Conservation (phyloP, 164 flowering plant species). For the Vitis riparia region DNA sequence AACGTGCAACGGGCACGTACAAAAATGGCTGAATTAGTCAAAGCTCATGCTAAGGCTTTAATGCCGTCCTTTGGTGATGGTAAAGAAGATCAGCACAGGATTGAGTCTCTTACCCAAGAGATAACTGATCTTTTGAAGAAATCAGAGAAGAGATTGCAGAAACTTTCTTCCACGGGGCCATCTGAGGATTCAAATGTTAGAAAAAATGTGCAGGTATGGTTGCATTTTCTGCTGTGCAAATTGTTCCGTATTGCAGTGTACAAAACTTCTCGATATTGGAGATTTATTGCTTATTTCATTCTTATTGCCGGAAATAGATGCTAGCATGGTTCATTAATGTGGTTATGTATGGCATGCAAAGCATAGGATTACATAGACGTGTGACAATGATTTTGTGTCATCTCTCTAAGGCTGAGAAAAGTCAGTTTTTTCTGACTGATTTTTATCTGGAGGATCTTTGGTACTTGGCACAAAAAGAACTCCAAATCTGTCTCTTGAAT, state of each 20-base stretch:
- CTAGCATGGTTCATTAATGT: background rate
- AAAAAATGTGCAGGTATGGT: constrained; percentile 87
- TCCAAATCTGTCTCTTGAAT: background rate
- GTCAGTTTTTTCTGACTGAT: too few species aligned
- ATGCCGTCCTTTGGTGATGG: constrained; percentile 97
- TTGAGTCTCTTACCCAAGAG: constrained; percentile 85
- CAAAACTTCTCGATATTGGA: too few species aligned
- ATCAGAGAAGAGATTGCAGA: constrained; percentile 78
- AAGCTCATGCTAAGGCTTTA: constrained; percentile 90
- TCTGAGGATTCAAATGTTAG: constrained; percentile 89
- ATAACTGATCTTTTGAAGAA: constrained; percentile 70
- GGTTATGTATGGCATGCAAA: background rate
- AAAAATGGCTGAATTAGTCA: constrained; percentile 81
- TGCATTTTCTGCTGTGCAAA: background rate
- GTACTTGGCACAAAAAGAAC: background rate
- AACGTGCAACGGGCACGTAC: constrained; percentile 69
- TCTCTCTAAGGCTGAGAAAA: too few species aligned
- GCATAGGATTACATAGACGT: background rate
- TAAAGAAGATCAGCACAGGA: constrained; percentile 73
- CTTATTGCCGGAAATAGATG: background rate
- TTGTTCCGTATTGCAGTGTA: background rate
- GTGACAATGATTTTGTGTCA: background rate
- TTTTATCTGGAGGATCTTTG: too few species aligned
- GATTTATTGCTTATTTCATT: background rate
- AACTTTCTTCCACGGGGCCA: constrained; percentile 69